Percentiles rank a stretch among this genome's conserved stretches.
These are phyloP conservation scores for Apiospora sp. DNA, from an alignment of 2,329 filamentous ascomycete species.

Conservation along the genomic window DNA sequence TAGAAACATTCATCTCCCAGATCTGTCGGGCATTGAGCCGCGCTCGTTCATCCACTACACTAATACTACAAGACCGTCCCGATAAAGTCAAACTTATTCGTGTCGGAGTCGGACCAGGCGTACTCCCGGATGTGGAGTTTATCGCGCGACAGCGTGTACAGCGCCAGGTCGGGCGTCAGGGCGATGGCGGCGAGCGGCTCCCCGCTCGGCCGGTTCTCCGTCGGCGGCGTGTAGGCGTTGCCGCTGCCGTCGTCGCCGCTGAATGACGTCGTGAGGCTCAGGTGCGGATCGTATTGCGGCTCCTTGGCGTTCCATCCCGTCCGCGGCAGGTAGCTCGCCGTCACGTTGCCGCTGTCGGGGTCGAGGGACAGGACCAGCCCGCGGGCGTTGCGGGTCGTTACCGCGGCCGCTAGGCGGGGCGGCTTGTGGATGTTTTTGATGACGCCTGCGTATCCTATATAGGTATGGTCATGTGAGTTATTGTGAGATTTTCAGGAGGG, in stretches of 20 bases:
- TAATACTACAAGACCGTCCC: not conserved
- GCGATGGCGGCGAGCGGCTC: not conserved
- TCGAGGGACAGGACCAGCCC: not conserved
- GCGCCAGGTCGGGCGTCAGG: not conserved
- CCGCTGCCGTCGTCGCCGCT: not conserved
- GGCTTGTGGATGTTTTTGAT: not conserved
- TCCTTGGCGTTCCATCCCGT: not conserved
- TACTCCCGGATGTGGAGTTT: not conserved
- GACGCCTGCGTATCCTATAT: not conserved
- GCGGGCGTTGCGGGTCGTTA: not conserved
- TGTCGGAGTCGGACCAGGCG: not conserved
- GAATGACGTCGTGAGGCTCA: not conserved
- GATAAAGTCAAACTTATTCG: not conserved
- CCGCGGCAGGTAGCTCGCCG: not conserved
- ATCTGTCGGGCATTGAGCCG: too few relatives aligned
- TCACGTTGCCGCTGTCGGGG: not conserved
- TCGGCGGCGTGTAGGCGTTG: too few relatives aligned
- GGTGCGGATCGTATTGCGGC: too few relatives aligned
- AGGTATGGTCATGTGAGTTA: too few relatives aligned
- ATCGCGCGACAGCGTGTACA: slow-evolving; percentile 1
- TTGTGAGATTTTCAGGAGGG: too few relatives aligned
- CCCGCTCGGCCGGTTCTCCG: not conserved
- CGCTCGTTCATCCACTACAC: too few relatives aligned
- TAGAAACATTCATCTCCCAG: not conserved
- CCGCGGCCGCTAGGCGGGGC: not conserved